Conservation (phyloP, 305 asterid genomes). For the Fraxinus latifolia region DNA sequence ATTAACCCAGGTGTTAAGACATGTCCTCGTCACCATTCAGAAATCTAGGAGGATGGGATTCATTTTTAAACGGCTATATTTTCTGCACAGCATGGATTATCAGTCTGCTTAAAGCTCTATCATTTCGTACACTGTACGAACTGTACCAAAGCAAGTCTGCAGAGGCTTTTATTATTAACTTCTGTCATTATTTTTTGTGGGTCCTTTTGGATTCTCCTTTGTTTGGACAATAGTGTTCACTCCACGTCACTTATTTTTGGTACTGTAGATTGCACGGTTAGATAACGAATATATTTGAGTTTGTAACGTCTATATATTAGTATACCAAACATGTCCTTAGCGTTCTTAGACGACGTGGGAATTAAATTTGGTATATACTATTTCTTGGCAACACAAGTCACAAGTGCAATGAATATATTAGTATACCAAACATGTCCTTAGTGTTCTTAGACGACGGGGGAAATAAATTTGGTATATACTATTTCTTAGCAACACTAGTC, state of each 20-base stretch:
- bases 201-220: neutral
- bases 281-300: neutral
- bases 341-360: neutral
- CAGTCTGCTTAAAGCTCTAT: neutral
- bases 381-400: neutral
- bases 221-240: neutral
- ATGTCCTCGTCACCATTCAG: neutral
- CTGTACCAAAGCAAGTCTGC: neutral
- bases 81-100: neutral
- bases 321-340: neutral
- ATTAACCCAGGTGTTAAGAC: neutral
- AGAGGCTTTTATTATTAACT: neutral
- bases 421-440: neutral
- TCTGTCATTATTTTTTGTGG: neutral
- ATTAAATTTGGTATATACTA: neutral
- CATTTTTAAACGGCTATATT: constrained; percentile 2
- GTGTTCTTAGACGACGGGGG: neutral
- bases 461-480: neutral
- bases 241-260: neutral
- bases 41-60: neutral
- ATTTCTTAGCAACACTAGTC: neutral
- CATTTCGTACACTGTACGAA: neutral
- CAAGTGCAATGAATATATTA: neutral
- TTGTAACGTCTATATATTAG: neutral
- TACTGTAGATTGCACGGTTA: neutral